Percentiles rank a stretch among this genome's conserved stretches.
Conservation (phyloP, 1,139 yeast species). For the Lodderomyces jiufengensis region DNA sequence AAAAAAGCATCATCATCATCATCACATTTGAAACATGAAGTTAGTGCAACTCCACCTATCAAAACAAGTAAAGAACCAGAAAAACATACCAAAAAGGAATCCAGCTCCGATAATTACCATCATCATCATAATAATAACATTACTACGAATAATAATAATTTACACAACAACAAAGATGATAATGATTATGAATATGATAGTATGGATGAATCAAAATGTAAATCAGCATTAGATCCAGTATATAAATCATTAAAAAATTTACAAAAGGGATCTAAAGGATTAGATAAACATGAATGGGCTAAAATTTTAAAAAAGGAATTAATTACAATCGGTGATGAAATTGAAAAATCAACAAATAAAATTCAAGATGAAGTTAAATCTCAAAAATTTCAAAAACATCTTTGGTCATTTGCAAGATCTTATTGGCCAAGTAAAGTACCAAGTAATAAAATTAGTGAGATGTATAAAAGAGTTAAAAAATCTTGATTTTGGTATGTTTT, state of each 20-base stretch:
- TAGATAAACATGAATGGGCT: conserved; percentile 87
- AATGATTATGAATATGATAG: conserved; percentile 63
- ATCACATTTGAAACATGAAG: conserved; percentile 10
- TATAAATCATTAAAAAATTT: conserved; percentile 69
- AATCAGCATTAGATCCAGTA: conserved; percentile 65
- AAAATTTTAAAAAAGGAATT: conserved; percentile 68
- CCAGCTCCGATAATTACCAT: not conserved
- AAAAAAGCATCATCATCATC: conserved; percentile 4
- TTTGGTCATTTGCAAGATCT: conserved; percentile 87
- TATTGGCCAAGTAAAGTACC: conserved; percentile 96
- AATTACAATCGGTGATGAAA: conserved; percentile 74
- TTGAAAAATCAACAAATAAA: conserved; percentile 20
- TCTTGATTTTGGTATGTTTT: not conserved
- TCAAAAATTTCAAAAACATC: conserved; percentile 52
- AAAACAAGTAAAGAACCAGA: not conserved
- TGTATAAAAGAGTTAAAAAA: conserved; percentile 67
- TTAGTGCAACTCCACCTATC: conserved; percentile 5
- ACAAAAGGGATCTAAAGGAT: conserved; percentile 75
- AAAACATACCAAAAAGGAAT: not conserved
- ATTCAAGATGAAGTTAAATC: conserved; percentile 17
- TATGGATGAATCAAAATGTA: conserved; percentile 74
- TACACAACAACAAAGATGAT: conserved; percentile 15
- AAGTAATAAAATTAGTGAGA: conserved; percentile 71
- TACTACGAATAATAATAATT: not conserved
- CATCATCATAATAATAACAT: conserved; percentile 3